These are phyloP conservation scores for Paragyromitra xinjiangensis DNA, from an alignment of 495 filamentous ascomycete species.

Conservation along the genomic window DNA sequence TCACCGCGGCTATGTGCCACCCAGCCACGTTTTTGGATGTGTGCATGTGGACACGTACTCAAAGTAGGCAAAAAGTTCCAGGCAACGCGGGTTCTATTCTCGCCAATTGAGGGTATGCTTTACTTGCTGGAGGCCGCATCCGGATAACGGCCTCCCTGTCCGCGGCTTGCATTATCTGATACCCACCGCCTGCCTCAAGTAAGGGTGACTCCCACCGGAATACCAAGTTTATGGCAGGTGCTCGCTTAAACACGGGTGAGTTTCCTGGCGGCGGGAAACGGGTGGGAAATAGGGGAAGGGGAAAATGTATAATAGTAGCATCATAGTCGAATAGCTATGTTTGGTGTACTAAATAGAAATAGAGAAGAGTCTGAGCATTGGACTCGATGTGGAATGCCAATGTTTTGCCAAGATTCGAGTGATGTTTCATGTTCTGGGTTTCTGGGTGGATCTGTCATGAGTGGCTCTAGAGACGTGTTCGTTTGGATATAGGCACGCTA, in stretches of 20 bases:
- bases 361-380: neutral
- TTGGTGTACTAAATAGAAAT: no score
- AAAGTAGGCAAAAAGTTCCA: neutral
- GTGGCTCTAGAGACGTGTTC: neutral
- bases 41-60: constrained; percentile 1
- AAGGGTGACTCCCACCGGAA: neutral
- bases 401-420: neutral
- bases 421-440: neutral
- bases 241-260: neutral
- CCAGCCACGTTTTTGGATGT: constrained; percentile 2
- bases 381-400: neutral
- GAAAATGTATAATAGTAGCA: neutral
- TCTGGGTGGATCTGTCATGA: neutral
- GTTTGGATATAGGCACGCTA: neutral
- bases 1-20: neutral
- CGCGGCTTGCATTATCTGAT: no score
- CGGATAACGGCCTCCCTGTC: no score
- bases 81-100: neutral
- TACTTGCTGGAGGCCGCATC: no score
- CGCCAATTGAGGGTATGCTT: neutral
- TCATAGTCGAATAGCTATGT: no score
- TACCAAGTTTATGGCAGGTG: neutral
- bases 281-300: neutral
- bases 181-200: neutral
- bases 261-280: neutral